Evolutionary conservation across 2,329 filamentous ascomycete genomes (phyloP).

Genomic region (Sclerotinia minor): DNA sequence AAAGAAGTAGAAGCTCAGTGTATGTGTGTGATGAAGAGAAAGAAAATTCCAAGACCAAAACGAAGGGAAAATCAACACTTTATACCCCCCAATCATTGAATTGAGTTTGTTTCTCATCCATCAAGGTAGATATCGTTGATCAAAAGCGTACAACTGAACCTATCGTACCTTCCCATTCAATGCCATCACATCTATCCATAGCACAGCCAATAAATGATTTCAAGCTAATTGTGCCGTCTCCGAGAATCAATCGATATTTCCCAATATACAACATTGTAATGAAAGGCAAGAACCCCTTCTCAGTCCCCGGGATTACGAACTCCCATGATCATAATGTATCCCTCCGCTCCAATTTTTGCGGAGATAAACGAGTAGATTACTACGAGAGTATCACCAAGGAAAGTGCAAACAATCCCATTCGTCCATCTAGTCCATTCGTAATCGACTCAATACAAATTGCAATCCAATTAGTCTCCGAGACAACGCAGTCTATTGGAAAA

Average conservation of each 20-base stretch:
- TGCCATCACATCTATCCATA: neutral
- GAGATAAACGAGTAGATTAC: neutral
- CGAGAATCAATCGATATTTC: neutral
- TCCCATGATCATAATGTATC: constrained; percentile 19
- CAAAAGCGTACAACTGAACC: neutral
- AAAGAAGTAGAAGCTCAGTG: neutral
- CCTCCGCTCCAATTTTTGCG: neutral
- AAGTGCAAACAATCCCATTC: neutral
- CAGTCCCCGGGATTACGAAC: constrained; percentile 4
- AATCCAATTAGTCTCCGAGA: neutral
- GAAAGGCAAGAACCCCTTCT: neutral
- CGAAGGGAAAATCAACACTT: neutral
- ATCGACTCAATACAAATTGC: neutral
- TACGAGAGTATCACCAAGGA: neutral
- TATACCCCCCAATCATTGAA: neutral
- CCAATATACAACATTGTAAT: neutral
- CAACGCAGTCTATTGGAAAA: constrained; percentile 9
- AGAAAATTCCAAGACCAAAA: neutral
- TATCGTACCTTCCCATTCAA: neutral
- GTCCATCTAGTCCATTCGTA: neutral
- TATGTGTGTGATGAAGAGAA: constrained; percentile 5
- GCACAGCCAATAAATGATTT: neutral
- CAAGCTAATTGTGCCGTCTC: neutral
- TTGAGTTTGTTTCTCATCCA: neutral
- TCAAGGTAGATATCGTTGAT: neutral